A percentile compares a stretch with the other conserved stretches of the same genome.
Conservation (phyloP, 495 filamentous ascomycete species). For the Bacidia rubella region DNA sequence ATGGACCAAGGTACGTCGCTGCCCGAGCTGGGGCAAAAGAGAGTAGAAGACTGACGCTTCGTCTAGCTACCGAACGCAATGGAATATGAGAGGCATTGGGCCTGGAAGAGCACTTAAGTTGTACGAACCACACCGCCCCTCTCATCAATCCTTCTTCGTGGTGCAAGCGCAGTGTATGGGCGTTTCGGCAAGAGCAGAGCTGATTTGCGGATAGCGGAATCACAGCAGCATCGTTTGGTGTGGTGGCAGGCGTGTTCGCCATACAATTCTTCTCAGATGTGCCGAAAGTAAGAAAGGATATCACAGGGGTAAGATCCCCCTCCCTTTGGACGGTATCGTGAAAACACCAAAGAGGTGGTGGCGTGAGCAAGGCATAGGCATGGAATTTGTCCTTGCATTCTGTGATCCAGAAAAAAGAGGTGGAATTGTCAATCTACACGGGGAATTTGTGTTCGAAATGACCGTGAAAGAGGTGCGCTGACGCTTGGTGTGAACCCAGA, state of each 20-base stretch:
- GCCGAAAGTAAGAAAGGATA: constrained; percentile 52
- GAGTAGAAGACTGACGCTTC: constrained; percentile 3
- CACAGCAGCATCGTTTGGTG: constrained; percentile 45
- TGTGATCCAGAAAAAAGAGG: too few relatives aligned
- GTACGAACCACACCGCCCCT: constrained; percentile 31
- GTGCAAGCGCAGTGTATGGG: not conserved
- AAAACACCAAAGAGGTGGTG: not conserved
- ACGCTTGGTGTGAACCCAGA: constrained; percentile 4
- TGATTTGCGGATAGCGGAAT: not conserved
- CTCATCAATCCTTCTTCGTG: not conserved
- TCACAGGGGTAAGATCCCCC: constrained; percentile 33
- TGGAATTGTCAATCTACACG: too few relatives aligned
- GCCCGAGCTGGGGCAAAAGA: not conserved
- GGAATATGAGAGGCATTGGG: constrained; percentile 39
- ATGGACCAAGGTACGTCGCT: constrained; percentile 29
- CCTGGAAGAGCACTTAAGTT: constrained; percentile 28
- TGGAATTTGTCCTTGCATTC: not conserved
- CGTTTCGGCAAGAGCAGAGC: not conserved
- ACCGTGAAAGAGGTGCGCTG: not conserved
- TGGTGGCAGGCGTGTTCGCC: constrained; percentile 45
- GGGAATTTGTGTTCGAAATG: not conserved
- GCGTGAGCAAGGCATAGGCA: not conserved
- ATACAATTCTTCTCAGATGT: constrained; percentile 61
- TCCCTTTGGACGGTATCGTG: too few relatives aligned
- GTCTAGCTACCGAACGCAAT: constrained; percentile 37